Evolutionary conservation across 2,329 filamentous ascomycete species (phyloP).

Genomic region (Microthyrium microscopicum): DNA sequence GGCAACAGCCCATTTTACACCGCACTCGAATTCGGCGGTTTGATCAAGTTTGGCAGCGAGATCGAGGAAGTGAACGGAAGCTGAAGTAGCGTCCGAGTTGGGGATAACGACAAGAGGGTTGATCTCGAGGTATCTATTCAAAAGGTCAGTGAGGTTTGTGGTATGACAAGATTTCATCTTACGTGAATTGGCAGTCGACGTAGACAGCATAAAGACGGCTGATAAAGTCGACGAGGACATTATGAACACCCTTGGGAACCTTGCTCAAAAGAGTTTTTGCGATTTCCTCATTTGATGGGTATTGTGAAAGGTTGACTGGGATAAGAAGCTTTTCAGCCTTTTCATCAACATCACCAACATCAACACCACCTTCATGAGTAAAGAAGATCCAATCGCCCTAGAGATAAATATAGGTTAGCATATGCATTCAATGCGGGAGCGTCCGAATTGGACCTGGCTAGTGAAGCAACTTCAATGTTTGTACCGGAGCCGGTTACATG

Average conservation of each 20-base stretch:
- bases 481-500: neutral
- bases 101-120: slow-evolving; percentile 97
- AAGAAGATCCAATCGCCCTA: slow-evolving; percentile 99
- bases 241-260: slow-evolving; percentile 89
- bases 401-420: slow-evolving; percentile 17
- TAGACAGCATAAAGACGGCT: slow-evolving; percentile 96
- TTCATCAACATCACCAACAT: slow-evolving; percentile 95
- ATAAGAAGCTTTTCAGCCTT: slow-evolving; percentile 99
- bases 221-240: slow-evolving; percentile 98
- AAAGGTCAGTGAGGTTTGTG: neutral
- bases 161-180: slow-evolving; percentile 15
- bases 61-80: slow-evolving; percentile 94
- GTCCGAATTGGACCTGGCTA: neutral
- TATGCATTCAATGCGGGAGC: slow-evolving; percentile 9
- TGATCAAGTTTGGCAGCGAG: slow-evolving; percentile 97
- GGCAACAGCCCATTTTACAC: slow-evolving; percentile 96
- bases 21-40: slow-evolving; percentile 98
- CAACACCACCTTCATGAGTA: slow-evolving; percentile 98
- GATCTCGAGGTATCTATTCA: slow-evolving; percentile 82
- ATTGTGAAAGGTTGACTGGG: slow-evolving; percentile 85
- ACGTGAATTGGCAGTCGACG: slow-evolving; percentile 99
- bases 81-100: slow-evolving; percentile 80
- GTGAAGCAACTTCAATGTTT: no score
- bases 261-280: slow-evolving; percentile 73
- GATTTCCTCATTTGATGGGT: slow-evolving; percentile 91